Conservation (phyloP, 345 rosid species). For the Ceriops zippeliana region DNA sequence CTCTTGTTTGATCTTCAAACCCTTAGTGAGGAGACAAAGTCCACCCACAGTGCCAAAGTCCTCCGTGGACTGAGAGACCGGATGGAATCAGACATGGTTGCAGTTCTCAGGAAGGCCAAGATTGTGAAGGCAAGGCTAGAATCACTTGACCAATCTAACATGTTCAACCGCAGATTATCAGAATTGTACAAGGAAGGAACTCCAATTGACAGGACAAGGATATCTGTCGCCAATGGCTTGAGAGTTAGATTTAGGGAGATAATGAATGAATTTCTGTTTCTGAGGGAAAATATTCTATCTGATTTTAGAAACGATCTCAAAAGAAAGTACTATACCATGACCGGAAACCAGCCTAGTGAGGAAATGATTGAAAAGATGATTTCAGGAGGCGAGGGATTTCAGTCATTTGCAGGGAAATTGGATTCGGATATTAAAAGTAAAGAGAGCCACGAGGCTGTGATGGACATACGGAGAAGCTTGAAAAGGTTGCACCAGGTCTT, state of each 20-base stretch:
- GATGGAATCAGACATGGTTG: conserved; percentile 58
- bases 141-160: conserved; percentile 49
- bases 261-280: conserved; percentile 55
- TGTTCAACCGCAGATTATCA: conserved; percentile 29
- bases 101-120: conserved; percentile 62
- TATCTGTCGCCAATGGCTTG: conserved; percentile 53
- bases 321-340: conserved; percentile 56
- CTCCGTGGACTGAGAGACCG: conserved; percentile 72
- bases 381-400: conserved; percentile 35
- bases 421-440: conserved; percentile 39
- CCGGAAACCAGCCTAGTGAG: conserved; percentile 60
- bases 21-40: conserved; percentile 70
- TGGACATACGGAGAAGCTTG: conserved; percentile 70
- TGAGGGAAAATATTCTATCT: conserved; percentile 55
- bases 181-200: conserved; percentile 46
- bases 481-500: conserved; percentile 69
- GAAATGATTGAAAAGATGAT: conserved; percentile 51
- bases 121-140: conserved; percentile 52
- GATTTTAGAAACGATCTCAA: conserved; percentile 64
- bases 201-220: conserved; percentile 56
- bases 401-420: conserved; percentile 32
- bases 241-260: conserved; percentile 48
- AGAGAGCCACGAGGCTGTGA: conserved; percentile 62
- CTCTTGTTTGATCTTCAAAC: conserved; percentile 67
- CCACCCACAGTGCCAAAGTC: conserved; percentile 59